Evolutionary conservation across 2,329 filamentous ascomycete genomes (phyloP), one percentile per base, ranked within the genome.

Genomic region (Ilyonectria mors-panacis): DNA sequence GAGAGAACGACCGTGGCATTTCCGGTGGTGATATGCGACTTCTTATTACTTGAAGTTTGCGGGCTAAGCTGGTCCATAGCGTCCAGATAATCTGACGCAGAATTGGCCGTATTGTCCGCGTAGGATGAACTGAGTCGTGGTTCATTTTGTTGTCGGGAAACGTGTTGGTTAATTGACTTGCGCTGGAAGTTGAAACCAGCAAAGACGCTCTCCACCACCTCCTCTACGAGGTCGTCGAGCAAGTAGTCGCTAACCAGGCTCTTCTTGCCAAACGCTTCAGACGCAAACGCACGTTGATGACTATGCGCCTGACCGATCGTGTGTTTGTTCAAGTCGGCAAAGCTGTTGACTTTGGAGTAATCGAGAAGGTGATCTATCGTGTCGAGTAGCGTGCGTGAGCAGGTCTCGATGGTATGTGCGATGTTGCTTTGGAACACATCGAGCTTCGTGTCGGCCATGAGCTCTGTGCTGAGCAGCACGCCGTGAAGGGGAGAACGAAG

Each of bases 401-500:
- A 88, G 1, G 81, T 83, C 59, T 87, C 82, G 44, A 89, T 85
- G 1, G 84, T 86, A 30, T 83, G 80, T 0, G 86, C 74, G 12
- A 86, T 80, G 19, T 85, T 82, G 4, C 80, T 78, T 68, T 88
- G 87, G 5, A 82, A 80, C 1, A 81, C 80, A 45, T 81, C 81
- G 33, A 89, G 78, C 0, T 78, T 66, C 0, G 86, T 88, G 17
- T 89, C 86, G 4, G 84, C 81, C 0, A 91, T 72, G 4, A 89
- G 76, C 68, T 89, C 87, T 1, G 83, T 81, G 59, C 81, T 87
- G 0, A 87, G 84, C 0, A 91, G 77, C 33, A 91, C 85, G 2
- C 89, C 89, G 62, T 91, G 89, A 0, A 91, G 79, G 0, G 89
- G 89, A 2, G 86, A 89, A 5, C 89, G 82, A 15, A 91, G 78